Evolutionary conservation across 192 early-diverging fungal species (phyloP), one percentile per base, ranked within the genome.

Genomic region (Coemansia sp.): DNA sequence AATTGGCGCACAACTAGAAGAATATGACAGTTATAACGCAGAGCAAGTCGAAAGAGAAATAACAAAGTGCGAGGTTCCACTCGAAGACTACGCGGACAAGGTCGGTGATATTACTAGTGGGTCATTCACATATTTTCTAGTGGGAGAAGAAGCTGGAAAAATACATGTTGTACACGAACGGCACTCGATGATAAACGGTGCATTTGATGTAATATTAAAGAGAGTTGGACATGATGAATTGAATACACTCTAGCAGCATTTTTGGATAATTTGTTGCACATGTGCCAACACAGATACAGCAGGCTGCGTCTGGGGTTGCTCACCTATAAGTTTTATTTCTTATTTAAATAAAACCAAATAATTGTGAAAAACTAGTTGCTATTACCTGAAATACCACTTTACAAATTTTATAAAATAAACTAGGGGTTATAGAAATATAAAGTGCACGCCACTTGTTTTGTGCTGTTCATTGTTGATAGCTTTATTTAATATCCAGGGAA

Each of bases 341-440:
- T 49, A 14, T 49, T 49, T n/a, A 49, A 48, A 49, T 49, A 49
- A 49, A 49, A 5, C 48, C 4, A 21, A 49, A 49, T 49, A 49
- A 49, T 19, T 19, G 15, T n/a, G 15, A 2, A 49, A 49, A 49
- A 21, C 5, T 5, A 49, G 21, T 49, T 49, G 5, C 14, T 5
- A 48, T 48, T 48, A 15, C 19, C 19, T 9, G 47, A 48, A 11
- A 29, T 6, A 29, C 4, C 6, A 6, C 27, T 29, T 29, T 29
- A 21, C 1, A 6, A 29, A 15, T 2, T 48, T 17, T 17, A 48
- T 17, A 48, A 48, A 48, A 21, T 21, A 21, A 14, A 48, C 19
- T 48, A 19, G 14, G 47, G 47, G 47, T 4, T 15, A 10, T 17
- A 48, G 10, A 48, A 48, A 48, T 17, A 11, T 6, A 0, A 29